Evolutionary conservation across 176 grass and related monocot genomes (phyloP).

Genomic region (Ananas comosus): DNA sequence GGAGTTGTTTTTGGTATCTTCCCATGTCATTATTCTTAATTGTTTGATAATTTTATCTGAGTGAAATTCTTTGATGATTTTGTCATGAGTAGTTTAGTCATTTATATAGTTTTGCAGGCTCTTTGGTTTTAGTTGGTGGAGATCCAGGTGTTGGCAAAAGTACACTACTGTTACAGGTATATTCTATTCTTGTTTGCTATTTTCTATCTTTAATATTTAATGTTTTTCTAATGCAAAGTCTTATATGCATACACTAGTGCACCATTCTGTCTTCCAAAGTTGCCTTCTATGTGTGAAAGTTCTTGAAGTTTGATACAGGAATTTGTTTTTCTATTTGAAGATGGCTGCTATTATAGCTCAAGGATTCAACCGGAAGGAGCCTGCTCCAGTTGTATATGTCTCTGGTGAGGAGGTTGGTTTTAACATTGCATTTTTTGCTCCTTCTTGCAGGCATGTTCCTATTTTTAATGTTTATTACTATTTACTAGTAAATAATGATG

Average conservation of each 20-base stretch:
- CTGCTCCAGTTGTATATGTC: conserved; percentile 74
- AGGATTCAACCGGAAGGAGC: conserved; percentile 15
- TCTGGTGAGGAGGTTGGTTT: conserved; percentile 93
- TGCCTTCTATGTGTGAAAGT: conserved; percentile 16
- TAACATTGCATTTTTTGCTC: conserved; percentile 11
- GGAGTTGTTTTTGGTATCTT: too few species aligned
- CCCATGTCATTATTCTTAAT: too few species aligned
- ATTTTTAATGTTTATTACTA: background rate
- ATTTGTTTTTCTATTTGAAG: conserved; percentile 36
- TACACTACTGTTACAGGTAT: conserved; percentile 86
- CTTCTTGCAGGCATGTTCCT: background rate
- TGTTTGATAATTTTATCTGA: conserved; percentile 2
- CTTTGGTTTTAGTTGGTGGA: conserved; percentile 85
- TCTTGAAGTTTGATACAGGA: conserved; percentile 22
- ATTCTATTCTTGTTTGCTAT: conserved; percentile 5
- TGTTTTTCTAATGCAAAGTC: conserved; percentile 1
- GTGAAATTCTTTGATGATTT: conserved; percentile 4
- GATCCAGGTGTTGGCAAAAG: conserved; percentile 99
- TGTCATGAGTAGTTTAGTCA: conserved; percentile 19
- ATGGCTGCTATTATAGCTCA: conserved; percentile 65
- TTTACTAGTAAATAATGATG: background rate
- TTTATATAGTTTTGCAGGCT: conserved; percentile 51
- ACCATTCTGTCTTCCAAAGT: background rate
- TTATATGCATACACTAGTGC: conserved; percentile 10
- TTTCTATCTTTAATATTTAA: conserved; percentile 13